Percentiles rank a stretch among this genome's conserved stretches.
Evolutionary conservation across 306 rosid genomes (phyloP).

Genomic region (Rubus parviflorus): DNA sequence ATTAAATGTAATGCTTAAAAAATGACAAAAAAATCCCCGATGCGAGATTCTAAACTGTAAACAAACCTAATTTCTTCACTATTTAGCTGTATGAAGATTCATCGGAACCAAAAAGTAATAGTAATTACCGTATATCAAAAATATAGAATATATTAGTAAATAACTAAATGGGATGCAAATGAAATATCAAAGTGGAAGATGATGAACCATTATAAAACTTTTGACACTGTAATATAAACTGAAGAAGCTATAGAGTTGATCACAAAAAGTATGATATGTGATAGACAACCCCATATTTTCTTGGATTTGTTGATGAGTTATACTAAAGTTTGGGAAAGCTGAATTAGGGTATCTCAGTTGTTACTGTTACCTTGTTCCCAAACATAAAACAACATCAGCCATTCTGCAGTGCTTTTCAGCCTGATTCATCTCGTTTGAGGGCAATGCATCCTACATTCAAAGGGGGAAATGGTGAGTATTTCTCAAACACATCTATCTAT

Average conservation of each 20-base stretch:
- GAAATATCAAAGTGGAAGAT: background rate
- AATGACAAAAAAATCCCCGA: background rate
- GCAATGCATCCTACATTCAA: slow-evolving; percentile 81
- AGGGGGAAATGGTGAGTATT: background rate
- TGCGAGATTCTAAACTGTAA: background rate
- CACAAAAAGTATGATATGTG: background rate
- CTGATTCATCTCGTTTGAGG: slow-evolving; percentile 87
- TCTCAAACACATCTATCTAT: background rate
- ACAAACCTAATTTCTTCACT: background rate
- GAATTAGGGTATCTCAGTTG: slow-evolving; percentile 3
- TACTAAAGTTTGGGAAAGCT: background rate
- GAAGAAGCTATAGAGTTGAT: too few species aligned
- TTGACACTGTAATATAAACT: background rate
- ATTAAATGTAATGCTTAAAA: background rate
- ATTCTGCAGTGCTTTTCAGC: slow-evolving; percentile 95
- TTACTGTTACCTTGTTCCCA: slow-evolving; percentile 93
- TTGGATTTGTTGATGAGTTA: too few species aligned
- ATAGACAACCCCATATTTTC: background rate
- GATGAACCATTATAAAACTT: background rate
- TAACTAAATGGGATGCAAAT: background rate
- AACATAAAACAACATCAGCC: slow-evolving; percentile 93
- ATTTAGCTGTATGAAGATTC: background rate
- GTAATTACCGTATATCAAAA: background rate
- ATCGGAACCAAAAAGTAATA: background rate
- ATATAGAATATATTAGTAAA: background rate